These are phyloP conservation scores for Botrytis aclada DNA, from an alignment of 2,329 filamentous ascomycete genomes.

Conservation along the genomic window DNA sequence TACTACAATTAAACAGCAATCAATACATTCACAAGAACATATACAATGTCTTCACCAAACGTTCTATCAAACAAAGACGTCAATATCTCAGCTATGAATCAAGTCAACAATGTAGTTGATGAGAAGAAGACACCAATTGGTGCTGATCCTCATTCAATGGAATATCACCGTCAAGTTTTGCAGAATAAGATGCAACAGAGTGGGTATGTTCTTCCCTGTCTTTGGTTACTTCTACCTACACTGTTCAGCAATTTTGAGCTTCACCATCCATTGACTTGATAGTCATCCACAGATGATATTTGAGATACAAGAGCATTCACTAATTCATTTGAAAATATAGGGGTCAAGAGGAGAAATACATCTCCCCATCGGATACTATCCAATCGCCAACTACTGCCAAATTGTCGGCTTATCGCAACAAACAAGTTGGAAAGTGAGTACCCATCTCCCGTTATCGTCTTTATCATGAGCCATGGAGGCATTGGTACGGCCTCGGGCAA, in stretches of 20 bases:
- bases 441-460: background rate
- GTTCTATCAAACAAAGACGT: slow-evolving; percentile 64
- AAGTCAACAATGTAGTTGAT: slow-evolving; percentile 29
- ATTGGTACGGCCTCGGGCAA: background rate
- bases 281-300: background rate
- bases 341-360: slow-evolving; percentile 48
- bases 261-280: background rate
- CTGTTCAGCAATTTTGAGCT: background rate
- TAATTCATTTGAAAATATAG: background rate
- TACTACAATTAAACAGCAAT: background rate
- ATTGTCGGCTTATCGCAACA: slow-evolving; percentile 75
- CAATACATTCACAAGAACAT: slow-evolving; percentile 2
- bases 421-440: slow-evolving; percentile 70
- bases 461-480: background rate
- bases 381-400: slow-evolving; percentile 85
- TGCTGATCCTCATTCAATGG: slow-evolving; percentile 60
- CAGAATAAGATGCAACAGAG: slow-evolving; percentile 68
- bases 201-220: slow-evolving; percentile 50
- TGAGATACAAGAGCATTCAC: background rate
- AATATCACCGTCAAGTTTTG: slow-evolving; percentile 74
- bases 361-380: slow-evolving; percentile 85
- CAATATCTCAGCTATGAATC: slow-evolving; percentile 50
- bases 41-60: slow-evolving; percentile 50
- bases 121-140: slow-evolving; percentile 9
- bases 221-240: background rate